These are phyloP conservation scores for Solanum bulbocastanum DNA, from an alignment of 257 asterid genomes.

Conservation along the genomic window DNA sequence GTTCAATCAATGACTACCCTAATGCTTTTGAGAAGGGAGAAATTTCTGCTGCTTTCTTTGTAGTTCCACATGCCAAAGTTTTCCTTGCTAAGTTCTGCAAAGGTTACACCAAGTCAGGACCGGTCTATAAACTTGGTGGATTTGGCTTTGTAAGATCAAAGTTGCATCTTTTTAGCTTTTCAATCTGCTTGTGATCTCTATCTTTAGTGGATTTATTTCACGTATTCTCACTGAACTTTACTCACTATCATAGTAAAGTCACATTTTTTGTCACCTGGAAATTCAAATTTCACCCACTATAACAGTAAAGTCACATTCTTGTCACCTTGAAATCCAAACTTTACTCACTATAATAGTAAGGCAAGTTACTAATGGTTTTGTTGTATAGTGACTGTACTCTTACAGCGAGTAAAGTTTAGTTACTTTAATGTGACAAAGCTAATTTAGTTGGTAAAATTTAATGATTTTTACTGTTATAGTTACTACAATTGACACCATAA, in stretches of 20 bases:
- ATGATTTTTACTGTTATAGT: not conserved
- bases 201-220: not conserved
- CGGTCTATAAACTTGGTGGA: slow-evolving; percentile 49
- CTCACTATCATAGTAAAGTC: not conserved
- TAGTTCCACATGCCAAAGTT: slow-evolving; percentile 45
- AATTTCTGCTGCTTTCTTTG: slow-evolving; percentile 58
- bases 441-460: not conserved
- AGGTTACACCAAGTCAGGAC: slow-evolving; percentile 36
- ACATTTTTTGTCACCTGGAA: not conserved
- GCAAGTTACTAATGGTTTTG: not conserved
- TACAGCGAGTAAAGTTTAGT: not conserved
- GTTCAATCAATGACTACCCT: slow-evolving; percentile 28
- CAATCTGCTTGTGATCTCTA: not conserved
- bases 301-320: not conserved
- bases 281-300: not conserved
- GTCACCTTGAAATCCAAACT: not conserved
- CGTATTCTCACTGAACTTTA: not conserved
- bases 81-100: slow-evolving; percentile 47
- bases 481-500: not conserved
- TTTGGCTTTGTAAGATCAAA: slow-evolving; percentile 52
- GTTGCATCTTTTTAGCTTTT: not conserved
- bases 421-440: not conserved
- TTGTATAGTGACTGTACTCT: not conserved
- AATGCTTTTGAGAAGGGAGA: slow-evolving; percentile 31
- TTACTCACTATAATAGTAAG: not conserved